Base-by-base conservation (phyloP, 2,329 filamentous ascomycete species). In the Alternaria brassicicola region DNA sequence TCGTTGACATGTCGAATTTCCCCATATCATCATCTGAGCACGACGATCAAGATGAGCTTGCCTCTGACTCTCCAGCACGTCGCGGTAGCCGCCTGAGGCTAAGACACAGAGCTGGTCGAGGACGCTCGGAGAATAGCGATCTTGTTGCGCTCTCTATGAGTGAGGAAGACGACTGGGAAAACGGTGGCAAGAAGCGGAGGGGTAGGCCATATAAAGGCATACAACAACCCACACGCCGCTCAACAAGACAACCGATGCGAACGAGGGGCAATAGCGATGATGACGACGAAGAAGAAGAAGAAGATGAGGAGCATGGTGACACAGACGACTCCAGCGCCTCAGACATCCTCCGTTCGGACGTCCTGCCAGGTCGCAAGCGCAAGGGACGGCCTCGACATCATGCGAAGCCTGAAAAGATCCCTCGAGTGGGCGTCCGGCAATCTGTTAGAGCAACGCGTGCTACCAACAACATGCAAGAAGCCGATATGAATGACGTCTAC, bases 401-500 rank as follows among this genome's bases (percentile, higher is more conserved):
- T 9, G 51, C 33, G 6, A 65, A 59, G 47, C 49, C 57, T 3
- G 63, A 72, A 43, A 71, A 70, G 47, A 42, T 59, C 1, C 63
- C 48, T 6, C 70, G 70, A 31, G 52, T 52, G 2, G 74, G 74
- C 28, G 71, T 76, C 36, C 75, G 82, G 13, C 79, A 81, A 38
- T 83, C 81, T 17, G 79, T 77, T 35, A 77, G 82, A 15, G 66
- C 79, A 2, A 83, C 79, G 5, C 75, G 81, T n/a, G 74, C 81
- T 39, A 74, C 72, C 25, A 76, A 78, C 33, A 80, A 77, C 55
- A 84, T 84, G 82, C 73, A 81, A 53, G 88, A 89, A 61, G 80
- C 83, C 1, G 78, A 76, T 21, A 78, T 86, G 87, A 85, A 90
- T 38, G 86, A 89, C 66, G 82, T 83, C 53, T 83, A 78, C 57